phyloP scores from a whole-genome alignment of 2,329 filamentous ascomycete species.

The Beauveria australis region DNA sequence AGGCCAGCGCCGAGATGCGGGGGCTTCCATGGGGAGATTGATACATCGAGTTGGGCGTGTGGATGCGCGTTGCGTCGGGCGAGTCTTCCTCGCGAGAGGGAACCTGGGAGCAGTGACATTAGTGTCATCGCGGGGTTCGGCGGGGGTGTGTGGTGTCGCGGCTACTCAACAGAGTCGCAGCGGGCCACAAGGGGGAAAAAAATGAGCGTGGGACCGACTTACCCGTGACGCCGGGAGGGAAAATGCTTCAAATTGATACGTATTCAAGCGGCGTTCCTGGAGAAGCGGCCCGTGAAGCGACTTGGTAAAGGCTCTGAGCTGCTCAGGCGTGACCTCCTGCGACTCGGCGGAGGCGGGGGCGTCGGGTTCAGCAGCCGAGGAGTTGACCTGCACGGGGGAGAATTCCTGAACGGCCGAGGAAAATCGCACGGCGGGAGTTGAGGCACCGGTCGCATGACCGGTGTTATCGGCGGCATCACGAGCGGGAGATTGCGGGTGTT shows the following conservation, averaged over 20 bases:
- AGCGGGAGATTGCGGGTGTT: conserved; percentile 13
- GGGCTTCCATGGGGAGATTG: conserved; percentile 62
- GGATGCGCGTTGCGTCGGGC: conserved; percentile 52
- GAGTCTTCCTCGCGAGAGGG: conserved; percentile 53
- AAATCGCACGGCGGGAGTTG: conserved; percentile 56
- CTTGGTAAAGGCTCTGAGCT: conserved; percentile 63
- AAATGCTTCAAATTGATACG: conserved; percentile 83
- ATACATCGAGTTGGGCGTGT: conserved; percentile 56
- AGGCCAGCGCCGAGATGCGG: conserved; percentile 64
- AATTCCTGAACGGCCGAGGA: conserved; percentile 65
- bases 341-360: conserved; percentile 23
- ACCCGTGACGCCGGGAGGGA: conserved; percentile 80
- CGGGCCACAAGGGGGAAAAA: background rate
- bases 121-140: background rate
- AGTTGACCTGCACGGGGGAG: conserved; percentile 22
- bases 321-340: conserved; percentile 44
- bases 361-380: conserved; percentile 15
- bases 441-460: conserved; percentile 18
- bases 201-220: conserved; percentile 32
- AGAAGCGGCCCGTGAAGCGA: conserved; percentile 66
- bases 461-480: conserved; percentile 10
- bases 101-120: conserved; percentile 32
- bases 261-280: conserved; percentile 75
- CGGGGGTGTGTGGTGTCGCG: background rate
- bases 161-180: background rate